Conservation (phyloP, 108 stramenopile genomes). For the Fragilaria radians region DNA sequence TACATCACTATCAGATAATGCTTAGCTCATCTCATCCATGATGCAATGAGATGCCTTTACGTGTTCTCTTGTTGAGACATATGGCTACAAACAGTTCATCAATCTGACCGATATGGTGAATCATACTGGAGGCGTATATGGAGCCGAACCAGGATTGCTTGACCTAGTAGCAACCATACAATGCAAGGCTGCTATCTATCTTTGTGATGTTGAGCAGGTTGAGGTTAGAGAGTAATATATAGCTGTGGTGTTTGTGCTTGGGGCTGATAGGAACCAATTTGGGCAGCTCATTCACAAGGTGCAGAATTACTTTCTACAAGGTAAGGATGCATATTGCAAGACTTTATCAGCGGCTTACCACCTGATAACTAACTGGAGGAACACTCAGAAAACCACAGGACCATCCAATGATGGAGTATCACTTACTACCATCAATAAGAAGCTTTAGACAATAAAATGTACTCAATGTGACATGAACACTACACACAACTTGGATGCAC, state of each 20-base stretch:
- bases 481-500: too few species aligned
- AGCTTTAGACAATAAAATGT: slow-evolving; percentile 7
- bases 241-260: not conserved
- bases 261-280: not conserved
- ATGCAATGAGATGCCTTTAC: slow-evolving; percentile 2
- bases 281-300: not conserved
- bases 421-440: not conserved
- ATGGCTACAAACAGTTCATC: slow-evolving; percentile 3
- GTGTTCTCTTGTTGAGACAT: not conserved
- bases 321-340: slow-evolving; percentile 22
- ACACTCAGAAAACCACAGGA: not conserved
- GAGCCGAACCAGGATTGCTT: not conserved
- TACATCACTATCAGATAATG: not conserved
- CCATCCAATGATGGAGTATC: not conserved
- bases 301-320: not conserved
- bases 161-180: not conserved
- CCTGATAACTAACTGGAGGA: slow-evolving; percentile 5
- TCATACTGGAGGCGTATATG: not conserved
- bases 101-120: not conserved
- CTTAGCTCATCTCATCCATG: not conserved
- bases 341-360: slow-evolving; percentile 12
- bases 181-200: not conserved
- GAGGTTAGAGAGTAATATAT: slow-evolving; percentile 1
- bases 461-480: too few species aligned
- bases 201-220: not conserved